Percentiles rank a stretch among this genome's conserved stretches.
These are phyloP conservation scores for Ceratocystis colombiana DNA, from an alignment of 2,329 filamentous ascomycete genomes.

Conservation along the genomic window DNA sequence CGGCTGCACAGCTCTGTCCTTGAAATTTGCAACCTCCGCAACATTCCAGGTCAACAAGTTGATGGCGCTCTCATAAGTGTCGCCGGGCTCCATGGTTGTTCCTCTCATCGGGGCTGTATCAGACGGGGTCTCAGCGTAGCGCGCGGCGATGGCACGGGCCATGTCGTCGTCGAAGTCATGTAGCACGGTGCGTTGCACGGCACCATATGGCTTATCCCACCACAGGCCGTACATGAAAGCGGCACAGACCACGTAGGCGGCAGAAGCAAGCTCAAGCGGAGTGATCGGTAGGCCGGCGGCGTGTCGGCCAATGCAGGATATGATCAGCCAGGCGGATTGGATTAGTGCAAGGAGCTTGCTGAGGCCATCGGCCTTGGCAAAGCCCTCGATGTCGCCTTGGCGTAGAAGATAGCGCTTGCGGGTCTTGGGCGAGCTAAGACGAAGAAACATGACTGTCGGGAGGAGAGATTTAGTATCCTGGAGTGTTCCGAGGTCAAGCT, in stretches of 20 bases:
- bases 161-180: slow-evolving; percentile 9
- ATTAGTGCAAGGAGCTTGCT: slow-evolving; percentile 33
- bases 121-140: not conserved
- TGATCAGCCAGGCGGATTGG: slow-evolving; percentile 35
- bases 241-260: slow-evolving; percentile 33
- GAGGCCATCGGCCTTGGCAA: slow-evolving; percentile 33
- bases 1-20: not conserved
- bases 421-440: not conserved
- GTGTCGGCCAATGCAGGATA: slow-evolving; percentile 32
- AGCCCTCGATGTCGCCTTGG: slow-evolving; percentile 31
- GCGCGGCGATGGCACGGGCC: not conserved
- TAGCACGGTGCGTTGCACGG: slow-evolving; percentile 12
- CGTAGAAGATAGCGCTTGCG: slow-evolving; percentile 20
- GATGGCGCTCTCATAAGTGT: not conserved
- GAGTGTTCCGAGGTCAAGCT: not conserved
- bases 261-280: slow-evolving; percentile 33
- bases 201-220: slow-evolving; percentile 31
- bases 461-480: not conserved
- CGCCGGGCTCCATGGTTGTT: not conserved
- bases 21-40: not conserved
- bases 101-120: not conserved
- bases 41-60: slow-evolving; percentile 8
- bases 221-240: slow-evolving; percentile 32
- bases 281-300: slow-evolving; percentile 32
- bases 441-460: slow-evolving; percentile 15